These are phyloP conservation scores for Saccharomycopsis fodiens DNA, from an alignment of 805 yeast genomes.

Conservation along the genomic window DNA sequence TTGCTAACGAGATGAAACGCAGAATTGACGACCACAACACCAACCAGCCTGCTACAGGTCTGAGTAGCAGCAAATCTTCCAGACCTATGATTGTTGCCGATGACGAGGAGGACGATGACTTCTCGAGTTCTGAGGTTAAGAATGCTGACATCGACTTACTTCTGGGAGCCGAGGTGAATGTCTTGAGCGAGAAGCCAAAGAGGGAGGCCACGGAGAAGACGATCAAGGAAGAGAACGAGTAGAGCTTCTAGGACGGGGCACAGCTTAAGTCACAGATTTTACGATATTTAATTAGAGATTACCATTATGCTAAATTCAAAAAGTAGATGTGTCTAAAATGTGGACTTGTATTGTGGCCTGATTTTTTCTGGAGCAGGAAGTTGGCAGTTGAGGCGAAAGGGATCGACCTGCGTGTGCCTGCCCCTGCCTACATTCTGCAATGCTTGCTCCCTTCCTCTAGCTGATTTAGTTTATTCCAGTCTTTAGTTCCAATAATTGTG, in stretches of 20 bases:
- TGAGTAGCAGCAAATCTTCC: not conserved
- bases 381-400: no score
- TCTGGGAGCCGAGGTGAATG: slow-evolving; percentile 16
- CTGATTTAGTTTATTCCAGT: no score
- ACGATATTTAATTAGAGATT: no score
- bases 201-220: not conserved
- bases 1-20: slow-evolving; percentile 81
- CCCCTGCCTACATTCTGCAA: no score
- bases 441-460: no score
- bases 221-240: not conserved
- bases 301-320: no score
- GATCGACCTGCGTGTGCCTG: no score
- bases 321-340: no score
- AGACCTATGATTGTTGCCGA: slow-evolving; percentile 2
- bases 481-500: no score
- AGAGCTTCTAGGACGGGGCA: not conserved
- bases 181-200: slow-evolving; percentile 3
- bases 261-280: no score
- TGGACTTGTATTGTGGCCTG: no score
- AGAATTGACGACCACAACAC: slow-evolving; percentile 61
- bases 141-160: slow-evolving; percentile 16
- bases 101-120: slow-evolving; percentile 19
- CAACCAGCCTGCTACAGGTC: not conserved
- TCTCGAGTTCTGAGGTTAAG: slow-evolving; percentile 7
- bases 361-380: no score